Evolutionary conservation across 306 rosid species (phyloP), one percentile per base, ranked within the genome.

Genomic region (Glycyrrhiza uralensis): DNA sequence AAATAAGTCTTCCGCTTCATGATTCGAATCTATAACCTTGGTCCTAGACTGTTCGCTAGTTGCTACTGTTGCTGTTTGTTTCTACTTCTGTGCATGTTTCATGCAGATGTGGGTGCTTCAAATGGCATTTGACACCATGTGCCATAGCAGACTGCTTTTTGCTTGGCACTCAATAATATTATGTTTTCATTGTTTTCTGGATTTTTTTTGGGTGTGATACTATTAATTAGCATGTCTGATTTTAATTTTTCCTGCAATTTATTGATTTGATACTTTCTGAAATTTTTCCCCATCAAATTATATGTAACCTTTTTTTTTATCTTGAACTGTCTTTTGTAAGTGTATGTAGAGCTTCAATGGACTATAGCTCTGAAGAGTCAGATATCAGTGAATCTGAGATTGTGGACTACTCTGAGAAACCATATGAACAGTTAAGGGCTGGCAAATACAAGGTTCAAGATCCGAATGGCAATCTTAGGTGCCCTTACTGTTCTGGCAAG

Each of bases 381-480:
- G 97, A 94, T 56, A 78, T 94, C 46, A 94, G 99, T 46, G 99
- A 94, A 1, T 94, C 97, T 26, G 99, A 94, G 83, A 86, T 94
- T 75, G 67, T 76, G 17, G 99, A 94, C 15, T 82, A 88, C 22
- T 66, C 76, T 0, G 96, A 94, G 62, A 91, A 89, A 66, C 99
- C 99, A 0, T 91, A 89, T 42, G 91, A 82, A 72, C 85, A 79
- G 69, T 58, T 93, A 59, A 76, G 63, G 76, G 42, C 71, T 9
- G 97, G 93, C 23, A 87, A 47, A 45, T 82, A 77, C 76, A 85
- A 84, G 80, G 96, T 93, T 47, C 87, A 83, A 73, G 39, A 63
- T 64, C 55, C 66, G 11, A 87, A 82, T 78, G 97, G 97, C 28
- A 80, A 83, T 54, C 96, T 90, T 24, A 83, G 96, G 71, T 93